Evolutionary conservation across 352 stramenopile species (phyloP).

Genomic region (Phytophthora pseudosyringae): DNA sequence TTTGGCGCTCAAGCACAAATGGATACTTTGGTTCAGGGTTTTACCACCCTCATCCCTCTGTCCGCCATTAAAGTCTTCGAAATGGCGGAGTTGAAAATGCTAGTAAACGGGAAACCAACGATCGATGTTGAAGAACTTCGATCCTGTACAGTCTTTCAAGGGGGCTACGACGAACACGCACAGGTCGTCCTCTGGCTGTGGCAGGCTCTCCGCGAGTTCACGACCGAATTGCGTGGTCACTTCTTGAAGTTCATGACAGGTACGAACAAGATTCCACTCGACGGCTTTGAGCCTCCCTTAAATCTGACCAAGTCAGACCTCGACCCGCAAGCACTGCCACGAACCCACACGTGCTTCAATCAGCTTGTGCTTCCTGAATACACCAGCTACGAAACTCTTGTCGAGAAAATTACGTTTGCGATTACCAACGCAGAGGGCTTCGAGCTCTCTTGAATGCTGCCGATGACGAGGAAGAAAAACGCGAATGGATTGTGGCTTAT

Average conservation of each 20-base stretch:
- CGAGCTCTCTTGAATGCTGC: conserved; percentile 64
- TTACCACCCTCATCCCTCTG: conserved; percentile 58
- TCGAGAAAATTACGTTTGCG: conserved; percentile 80
- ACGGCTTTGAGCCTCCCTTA: conserved; percentile 87
- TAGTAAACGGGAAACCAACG: conserved; percentile 59
- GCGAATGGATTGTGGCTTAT: conserved; percentile 16
- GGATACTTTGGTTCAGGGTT: conserved; percentile 59
- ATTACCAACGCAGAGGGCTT: conserved; percentile 85
- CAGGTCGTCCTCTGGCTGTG: conserved; percentile 87
- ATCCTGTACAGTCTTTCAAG: conserved; percentile 81
- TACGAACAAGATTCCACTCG: conserved; percentile 82
- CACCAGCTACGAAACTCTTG: conserved; percentile 60
- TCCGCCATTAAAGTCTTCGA: conserved; percentile 57
- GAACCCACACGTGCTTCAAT: conserved; percentile 91
- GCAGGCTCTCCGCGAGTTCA: conserved; percentile 79
- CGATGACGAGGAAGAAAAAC: conserved; percentile 2
- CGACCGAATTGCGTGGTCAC: conserved; percentile 55
- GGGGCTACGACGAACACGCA: conserved; percentile 77
- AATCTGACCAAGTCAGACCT: conserved; percentile 87
- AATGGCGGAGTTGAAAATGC: conserved; percentile 46
- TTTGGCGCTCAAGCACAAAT: conserved; percentile 63
- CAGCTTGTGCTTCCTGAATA: conserved; percentile 89
- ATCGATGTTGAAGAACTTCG: conserved; percentile 89
- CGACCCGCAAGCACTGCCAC: conserved; percentile 65
- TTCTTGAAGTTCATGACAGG: conserved; percentile 90